Evolutionary conservation across 2,329 filamentous ascomycete genomes (phyloP), one percentile per base, ranked within the genome.

Genomic region (Zymoseptoria ardabiliae): DNA sequence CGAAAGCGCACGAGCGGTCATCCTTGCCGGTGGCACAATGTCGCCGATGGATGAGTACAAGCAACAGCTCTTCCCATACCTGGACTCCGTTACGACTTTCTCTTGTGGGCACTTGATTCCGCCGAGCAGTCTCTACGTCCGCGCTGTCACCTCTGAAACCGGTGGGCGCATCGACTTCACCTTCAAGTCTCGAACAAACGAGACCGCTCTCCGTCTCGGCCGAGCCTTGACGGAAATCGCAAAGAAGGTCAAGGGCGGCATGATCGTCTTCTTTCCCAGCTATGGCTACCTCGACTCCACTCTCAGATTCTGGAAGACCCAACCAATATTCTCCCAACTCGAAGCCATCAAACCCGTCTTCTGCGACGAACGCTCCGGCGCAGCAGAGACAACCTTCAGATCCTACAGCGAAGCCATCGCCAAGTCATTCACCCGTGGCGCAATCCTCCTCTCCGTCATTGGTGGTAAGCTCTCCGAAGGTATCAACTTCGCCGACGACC

Each of bases 51-150:
- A 87, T 22, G 94, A 97, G 75, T 99, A 96, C 74, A 86, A 83
- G 41, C 82, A 88, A 3, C 90, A 97, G 68, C 80, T 99, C 0
- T 94, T 99, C 63, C 89, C 93, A 0, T 87, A 89, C 54, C 73
- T 96, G 0, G 71, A 82, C 0, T 66, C 80, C 58, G 82, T 97
- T 51, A 86, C 82, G 9, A 96, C 90, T 0, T 82, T 97, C 28
- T 97, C 91, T 65, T 99, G 93, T 71, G 92, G 91, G 0, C 94
- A 99, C 74, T 92, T 99, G 52, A 95, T 99, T 57, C 93, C 94
- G 0, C 75, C 83, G 0, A 83, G 85, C 2, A 96, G 91, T 63
- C 81, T 99, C 2, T 85, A 90, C 57, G 92, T 91, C 1, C 88
- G 87, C 76, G 86, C 89, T 0, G 75, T 99, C 0, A 79, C 72